These are phyloP conservation scores for Tilletia indica DNA, from an alignment of 1,284 basidiomycete species.

Conservation along the genomic window DNA sequence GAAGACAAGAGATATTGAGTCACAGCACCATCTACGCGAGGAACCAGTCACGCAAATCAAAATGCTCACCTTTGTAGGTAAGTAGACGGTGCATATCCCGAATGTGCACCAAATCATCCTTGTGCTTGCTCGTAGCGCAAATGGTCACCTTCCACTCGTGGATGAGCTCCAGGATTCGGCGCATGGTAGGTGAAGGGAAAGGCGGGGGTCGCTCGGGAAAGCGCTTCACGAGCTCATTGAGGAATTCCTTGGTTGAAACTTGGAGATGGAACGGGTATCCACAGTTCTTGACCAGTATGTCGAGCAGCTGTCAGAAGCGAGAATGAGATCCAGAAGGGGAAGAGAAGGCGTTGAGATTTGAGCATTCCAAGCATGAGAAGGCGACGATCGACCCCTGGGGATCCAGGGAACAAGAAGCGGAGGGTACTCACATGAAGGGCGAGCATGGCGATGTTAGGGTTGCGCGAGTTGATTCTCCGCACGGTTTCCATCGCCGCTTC, in stretches of 20 bases:
- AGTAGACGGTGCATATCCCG: slow-evolving; percentile 95
- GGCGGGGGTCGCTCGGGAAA: slow-evolving; percentile 97
- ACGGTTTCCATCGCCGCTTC: slow-evolving; percentile 83
- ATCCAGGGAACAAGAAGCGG: background rate
- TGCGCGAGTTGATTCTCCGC: slow-evolving; percentile 79
- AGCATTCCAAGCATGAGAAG: background rate
- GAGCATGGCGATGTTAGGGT: slow-evolving; percentile 82
- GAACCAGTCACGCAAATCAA: background rate
- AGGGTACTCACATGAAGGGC: slow-evolving; percentile 58
- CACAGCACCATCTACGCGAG: slow-evolving; percentile 13
- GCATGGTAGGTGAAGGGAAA: slow-evolving; percentile 91
- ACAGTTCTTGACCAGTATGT: slow-evolving; percentile 90
- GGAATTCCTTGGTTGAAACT: slow-evolving; percentile 96
- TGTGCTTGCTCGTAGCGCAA: slow-evolving; percentile 83
- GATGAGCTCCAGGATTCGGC: slow-evolving; percentile 87
- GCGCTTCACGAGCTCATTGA: slow-evolving; percentile 94
- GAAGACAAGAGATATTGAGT: background rate
- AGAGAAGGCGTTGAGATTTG: background rate
- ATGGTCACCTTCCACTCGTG: slow-evolving; percentile 94
- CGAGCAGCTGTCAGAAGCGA: slow-evolving; percentile 64
- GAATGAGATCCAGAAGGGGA: background rate
- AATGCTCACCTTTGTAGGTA: slow-evolving; percentile 75
- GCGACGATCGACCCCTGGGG: background rate
- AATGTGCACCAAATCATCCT: slow-evolving; percentile 95
- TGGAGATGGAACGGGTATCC: slow-evolving; percentile 97